These are phyloP conservation scores for Juglanconis oblonga DNA, from an alignment of 2,329 filamentous ascomycete species.

Conservation along the genomic window DNA sequence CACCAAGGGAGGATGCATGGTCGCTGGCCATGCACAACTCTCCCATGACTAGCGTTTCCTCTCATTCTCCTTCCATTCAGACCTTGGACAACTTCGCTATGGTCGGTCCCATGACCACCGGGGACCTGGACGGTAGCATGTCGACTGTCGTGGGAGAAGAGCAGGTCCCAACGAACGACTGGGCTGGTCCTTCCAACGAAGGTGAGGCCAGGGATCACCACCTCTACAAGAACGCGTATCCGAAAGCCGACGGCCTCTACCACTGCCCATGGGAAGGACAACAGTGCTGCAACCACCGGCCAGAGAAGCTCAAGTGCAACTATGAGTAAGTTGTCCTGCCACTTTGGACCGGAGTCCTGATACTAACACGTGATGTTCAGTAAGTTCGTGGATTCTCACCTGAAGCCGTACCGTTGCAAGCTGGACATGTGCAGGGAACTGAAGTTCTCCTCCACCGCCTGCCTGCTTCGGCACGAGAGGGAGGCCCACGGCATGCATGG, in stretches of 20 bases:
- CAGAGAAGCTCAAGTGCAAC: slow-evolving; percentile 97
- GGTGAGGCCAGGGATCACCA: slow-evolving; percentile 63
- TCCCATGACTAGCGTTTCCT: slow-evolving; percentile 35
- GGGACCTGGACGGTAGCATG: slow-evolving; percentile 35
- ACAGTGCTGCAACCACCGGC: slow-evolving; percentile 75
- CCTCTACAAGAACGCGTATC: slow-evolving; percentile 66
- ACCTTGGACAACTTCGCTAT: slow-evolving; percentile 16
- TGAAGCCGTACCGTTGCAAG: slow-evolving; percentile 97
- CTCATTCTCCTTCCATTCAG: slow-evolving; percentile 15
- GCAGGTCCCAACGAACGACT: slow-evolving; percentile 38
- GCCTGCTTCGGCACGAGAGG: slow-evolving; percentile 88
- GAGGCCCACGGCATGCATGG: slow-evolving; percentile 96
- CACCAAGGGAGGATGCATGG: slow-evolving; percentile 51
- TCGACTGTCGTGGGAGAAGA: slow-evolving; percentile 33
- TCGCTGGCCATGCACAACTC: slow-evolving; percentile 38
- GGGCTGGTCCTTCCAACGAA: slow-evolving; percentile 44
- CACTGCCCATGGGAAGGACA: slow-evolving; percentile 85
- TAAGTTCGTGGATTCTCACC: slow-evolving; percentile 95
- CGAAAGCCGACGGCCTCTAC: slow-evolving; percentile 75
- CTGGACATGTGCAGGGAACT: slow-evolving; percentile 76
- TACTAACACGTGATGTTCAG: slow-evolving; percentile 42
- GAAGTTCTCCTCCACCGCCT: slow-evolving; percentile 92
- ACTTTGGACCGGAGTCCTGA: neutral
- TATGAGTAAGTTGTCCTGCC: slow-evolving; percentile 76
- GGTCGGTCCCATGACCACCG: slow-evolving; percentile 28